Evolutionary conservation across 495 filamentous ascomycete genomes (phyloP), one percentile per base, ranked within the genome.

Genomic region (Cladorrhinum samala): DNA sequence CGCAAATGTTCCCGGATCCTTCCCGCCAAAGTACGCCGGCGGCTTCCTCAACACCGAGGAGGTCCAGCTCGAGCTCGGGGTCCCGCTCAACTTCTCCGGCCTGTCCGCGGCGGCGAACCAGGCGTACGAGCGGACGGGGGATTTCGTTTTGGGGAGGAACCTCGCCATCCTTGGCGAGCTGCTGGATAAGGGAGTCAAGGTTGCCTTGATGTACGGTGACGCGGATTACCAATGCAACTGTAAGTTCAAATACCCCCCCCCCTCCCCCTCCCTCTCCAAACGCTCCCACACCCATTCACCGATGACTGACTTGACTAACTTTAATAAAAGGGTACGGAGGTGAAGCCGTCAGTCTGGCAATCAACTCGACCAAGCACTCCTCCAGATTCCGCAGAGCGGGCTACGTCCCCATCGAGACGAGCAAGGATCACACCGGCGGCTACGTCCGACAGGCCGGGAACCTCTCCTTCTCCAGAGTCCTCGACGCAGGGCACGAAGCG

Each of bases 61-160:
- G 45, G 78, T 88, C 1, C 83, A 80, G 51, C 52, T 66, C 1
- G 80, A 80, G 0, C 71, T 90, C 43, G 84, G 85, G 9, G 78
- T 81, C 1, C 83, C 78, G 0, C 70, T 87, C 50, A 89, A 89
- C 58, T 86, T 67, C 63, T 83, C 86, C n/a, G 64, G 72, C 21
- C 70, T 72, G 5, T 73, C 68, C n/a, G 51, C 65, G 13, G 65
- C 70, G 21, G 82, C 84, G 2, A 74, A 72, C 24, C 20, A 59
- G 8, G 82, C 69, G 2, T 87, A 87, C 60, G 59, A 62, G 1
- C 48, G 58, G 0, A 81, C 78, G 14, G 70, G 77, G n/a, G 80
- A 84, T 53, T 66, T 70, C 49, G 66, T 75, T 13, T 67, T 71
- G 3, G 65, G 64, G 1, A 65, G 69, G 30, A 67, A 71, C 49